These are phyloP conservation scores for Alternaria gansuensis DNA, from an alignment of 2,329 filamentous ascomycete genomes.

Conservation along the genomic window DNA sequence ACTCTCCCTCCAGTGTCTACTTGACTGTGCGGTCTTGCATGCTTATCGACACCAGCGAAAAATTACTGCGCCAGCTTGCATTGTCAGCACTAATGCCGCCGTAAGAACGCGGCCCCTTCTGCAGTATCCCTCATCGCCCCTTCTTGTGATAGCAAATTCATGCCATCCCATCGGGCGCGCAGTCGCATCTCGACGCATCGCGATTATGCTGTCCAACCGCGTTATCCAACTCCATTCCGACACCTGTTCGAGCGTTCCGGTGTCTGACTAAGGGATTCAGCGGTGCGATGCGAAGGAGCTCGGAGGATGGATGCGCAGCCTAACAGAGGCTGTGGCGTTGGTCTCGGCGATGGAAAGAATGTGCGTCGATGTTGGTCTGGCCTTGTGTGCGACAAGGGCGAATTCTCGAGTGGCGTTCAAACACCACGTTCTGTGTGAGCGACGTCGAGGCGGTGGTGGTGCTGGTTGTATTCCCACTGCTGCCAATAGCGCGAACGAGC, in stretches of 20 bases:
- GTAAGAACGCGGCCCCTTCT: neutral
- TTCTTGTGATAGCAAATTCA: neutral
- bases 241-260: neutral
- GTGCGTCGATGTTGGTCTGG: constrained; percentile 5
- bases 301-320: neutral
- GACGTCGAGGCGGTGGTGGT: neutral
- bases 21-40: neutral
- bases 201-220: neutral
- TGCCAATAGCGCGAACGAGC: constrained; percentile 1
- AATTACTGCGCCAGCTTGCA: neutral
- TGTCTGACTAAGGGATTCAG: neutral
- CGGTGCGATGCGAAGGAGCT: constrained; percentile 1
- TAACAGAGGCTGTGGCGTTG: neutral
- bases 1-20: neutral
- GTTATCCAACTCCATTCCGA: neutral
- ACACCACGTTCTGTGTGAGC: neutral
- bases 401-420: constrained; percentile 1
- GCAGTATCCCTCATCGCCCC: neutral
- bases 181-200: neutral
- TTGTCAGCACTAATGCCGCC: neutral
- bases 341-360: neutral
- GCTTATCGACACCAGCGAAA: neutral
- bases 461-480: neutral
- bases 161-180: neutral
- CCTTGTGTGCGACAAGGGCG: neutral